Percentiles rank a stretch among this genome's conserved stretches.
Evolutionary conservation across 2,329 filamentous ascomycete species (phyloP).

Genomic region (Aspergillus ustus): DNA sequence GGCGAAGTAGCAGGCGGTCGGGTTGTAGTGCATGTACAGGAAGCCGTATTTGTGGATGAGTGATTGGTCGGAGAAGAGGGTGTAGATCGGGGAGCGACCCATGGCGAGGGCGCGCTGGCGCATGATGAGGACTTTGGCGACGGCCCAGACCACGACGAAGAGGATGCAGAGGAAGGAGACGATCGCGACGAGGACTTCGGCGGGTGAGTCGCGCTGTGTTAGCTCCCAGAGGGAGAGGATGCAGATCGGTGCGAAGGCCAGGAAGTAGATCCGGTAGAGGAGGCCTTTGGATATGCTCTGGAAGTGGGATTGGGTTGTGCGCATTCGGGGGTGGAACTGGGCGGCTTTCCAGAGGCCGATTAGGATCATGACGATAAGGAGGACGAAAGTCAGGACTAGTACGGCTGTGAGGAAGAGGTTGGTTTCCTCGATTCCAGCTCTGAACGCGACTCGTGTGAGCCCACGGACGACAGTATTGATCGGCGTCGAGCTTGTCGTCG

Average conservation of each 20-base stretch:
- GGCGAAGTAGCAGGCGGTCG: constrained; percentile 94
- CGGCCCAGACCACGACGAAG: constrained; percentile 79
- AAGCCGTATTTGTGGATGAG: constrained; percentile 98
- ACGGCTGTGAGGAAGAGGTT: constrained; percentile 94
- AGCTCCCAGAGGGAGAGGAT: constrained; percentile 94
- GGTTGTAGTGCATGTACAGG: constrained; percentile 94
- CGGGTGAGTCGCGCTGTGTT: constrained; percentile 80
- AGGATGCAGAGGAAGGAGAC: constrained; percentile 85
- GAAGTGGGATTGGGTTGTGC: constrained; percentile 92
- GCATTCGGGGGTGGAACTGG: constrained; percentile 81
- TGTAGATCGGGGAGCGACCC: constrained; percentile 96
- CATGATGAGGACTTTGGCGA: constrained; percentile 85
- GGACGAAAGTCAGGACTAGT: constrained; percentile 84
- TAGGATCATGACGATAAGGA: constrained; percentile 71
- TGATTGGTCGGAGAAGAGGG: constrained; percentile 90
- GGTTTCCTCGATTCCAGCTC: constrained; percentile 79
- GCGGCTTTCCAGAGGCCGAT: constrained; percentile 77
- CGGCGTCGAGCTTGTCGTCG: constrained; percentile 47
- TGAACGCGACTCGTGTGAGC: constrained; percentile 87
- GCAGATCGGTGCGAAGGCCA: constrained; percentile 88
- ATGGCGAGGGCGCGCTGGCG: constrained; percentile 84
- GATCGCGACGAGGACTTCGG: constrained; percentile 82
- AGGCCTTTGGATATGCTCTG: constrained; percentile 90
- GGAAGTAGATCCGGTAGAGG: constrained; percentile 84
- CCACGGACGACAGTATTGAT: constrained; percentile 66